Evolutionary conservation across 2,329 filamentous ascomycete species (phyloP).

Genomic region (Biscogniauxia marginata): DNA sequence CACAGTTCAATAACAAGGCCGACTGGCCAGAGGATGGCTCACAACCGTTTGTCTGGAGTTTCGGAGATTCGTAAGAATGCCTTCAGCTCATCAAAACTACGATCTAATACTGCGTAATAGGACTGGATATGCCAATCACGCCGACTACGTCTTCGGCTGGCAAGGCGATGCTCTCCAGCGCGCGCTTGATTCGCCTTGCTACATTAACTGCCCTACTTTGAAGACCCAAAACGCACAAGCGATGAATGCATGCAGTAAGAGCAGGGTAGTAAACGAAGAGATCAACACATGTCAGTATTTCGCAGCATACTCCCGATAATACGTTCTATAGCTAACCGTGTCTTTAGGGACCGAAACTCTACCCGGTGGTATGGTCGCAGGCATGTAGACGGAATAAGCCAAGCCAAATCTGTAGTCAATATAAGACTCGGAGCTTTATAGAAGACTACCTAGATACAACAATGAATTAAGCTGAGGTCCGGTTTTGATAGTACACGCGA

Average conservation of each 20-base stretch:
- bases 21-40: constrained; percentile 24
- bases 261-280: constrained; percentile 12
- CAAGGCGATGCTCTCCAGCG: constrained; percentile 41
- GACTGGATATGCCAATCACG: constrained; percentile 39
- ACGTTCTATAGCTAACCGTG: constrained; percentile 4
- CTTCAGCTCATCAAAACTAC: neutral
- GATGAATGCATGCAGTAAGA: constrained; percentile 8
- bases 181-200: constrained; percentile 37
- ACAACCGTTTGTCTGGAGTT: constrained; percentile 41
- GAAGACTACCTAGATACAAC: neutral
- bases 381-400: constrained; percentile 2
- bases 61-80: constrained; percentile 25
- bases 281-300: constrained; percentile 16
- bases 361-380: constrained; percentile 15
- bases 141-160: constrained; percentile 45
- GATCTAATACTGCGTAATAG: neutral
- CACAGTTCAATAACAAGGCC: constrained; percentile 24
- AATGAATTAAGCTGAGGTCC: neutral
- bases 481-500: neutral
- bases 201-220: constrained; percentile 29
- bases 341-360: constrained; percentile 10
- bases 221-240: constrained; percentile 19
- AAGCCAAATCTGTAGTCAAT: neutral
- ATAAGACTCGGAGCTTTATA: neutral
- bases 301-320: neutral